Evolutionary conservation across 139 green algal genomes (phyloP).

Genomic region (Closterium sp.): DNA sequence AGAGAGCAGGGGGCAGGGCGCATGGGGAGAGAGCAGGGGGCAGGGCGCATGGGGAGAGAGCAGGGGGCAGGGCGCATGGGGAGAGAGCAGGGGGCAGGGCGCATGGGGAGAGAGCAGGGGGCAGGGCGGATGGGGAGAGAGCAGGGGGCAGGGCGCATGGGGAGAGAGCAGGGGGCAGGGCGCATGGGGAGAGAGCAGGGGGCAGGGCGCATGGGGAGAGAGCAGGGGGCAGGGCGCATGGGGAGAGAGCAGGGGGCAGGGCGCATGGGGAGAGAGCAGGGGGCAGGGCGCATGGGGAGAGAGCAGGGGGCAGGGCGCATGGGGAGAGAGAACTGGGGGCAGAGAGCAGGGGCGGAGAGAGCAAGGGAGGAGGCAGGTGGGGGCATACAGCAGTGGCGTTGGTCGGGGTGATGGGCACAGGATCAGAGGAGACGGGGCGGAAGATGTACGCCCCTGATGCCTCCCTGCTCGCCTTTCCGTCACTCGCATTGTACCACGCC

Average conservation of each 20-base stretch:
- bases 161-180: no score
- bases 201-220: neutral
- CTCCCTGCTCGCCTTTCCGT: neutral
- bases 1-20: neutral
- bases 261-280: neutral
- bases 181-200: neutral
- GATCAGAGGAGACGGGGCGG: neutral
- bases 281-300: neutral
- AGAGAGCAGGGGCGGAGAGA: no score
- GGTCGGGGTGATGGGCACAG: neutral
- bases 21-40: no score
- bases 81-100: neutral
- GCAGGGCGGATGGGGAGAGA: no score
- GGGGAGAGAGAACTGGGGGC: no score
- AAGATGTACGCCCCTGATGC: conserved; percentile 3
- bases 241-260: no score
- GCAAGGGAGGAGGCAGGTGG: no score
- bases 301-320: neutral
- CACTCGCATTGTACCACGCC: neutral
- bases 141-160: no score
- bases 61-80: no score
- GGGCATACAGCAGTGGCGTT: neutral
- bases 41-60: no score
- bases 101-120: neutral
- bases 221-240: neutral